Conservation (phyloP, 345 rosid genomes). For the Stellera chamaejasme region DNA sequence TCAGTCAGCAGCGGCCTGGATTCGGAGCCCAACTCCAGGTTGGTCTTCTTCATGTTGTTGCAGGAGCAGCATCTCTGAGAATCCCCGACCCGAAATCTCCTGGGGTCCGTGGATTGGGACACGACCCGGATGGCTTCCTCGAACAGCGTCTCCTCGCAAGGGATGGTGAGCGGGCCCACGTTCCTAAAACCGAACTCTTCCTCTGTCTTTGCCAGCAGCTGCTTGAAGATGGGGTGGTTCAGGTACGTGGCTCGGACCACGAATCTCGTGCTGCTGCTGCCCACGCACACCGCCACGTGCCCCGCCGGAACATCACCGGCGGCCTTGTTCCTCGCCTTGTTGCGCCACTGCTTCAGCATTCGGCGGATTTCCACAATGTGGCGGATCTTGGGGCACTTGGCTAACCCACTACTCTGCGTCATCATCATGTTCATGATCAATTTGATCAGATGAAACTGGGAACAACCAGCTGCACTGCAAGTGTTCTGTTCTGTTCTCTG, state of each 20-base stretch:
- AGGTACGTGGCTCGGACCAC: conserved; percentile 69
- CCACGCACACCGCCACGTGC: conserved; percentile 78
- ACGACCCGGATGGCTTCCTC: conserved; percentile 55
- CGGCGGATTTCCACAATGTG: conserved; percentile 72
- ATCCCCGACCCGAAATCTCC: conserved; percentile 28
- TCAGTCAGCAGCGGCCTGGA: conserved; percentile 57
- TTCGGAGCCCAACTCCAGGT: conserved; percentile 25
- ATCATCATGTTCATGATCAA: neutral
- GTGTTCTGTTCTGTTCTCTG: too few species aligned
- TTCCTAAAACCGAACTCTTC: conserved; percentile 80
- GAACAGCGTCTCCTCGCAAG: conserved; percentile 78
- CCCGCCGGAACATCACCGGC: conserved; percentile 60
- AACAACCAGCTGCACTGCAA: too few species aligned
- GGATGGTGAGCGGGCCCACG: conserved; percentile 62
- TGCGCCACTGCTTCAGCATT: conserved; percentile 73
- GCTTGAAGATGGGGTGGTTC: conserved; percentile 71
- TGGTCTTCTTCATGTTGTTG: conserved; percentile 16
- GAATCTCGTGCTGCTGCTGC: conserved; percentile 41
- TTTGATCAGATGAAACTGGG: neutral
- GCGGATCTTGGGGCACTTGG: conserved; percentile 49
- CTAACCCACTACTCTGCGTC: conserved; percentile 15
- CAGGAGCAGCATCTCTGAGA: conserved; percentile 50
- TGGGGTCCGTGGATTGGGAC: conserved; percentile 26
- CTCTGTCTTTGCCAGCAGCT: conserved; percentile 61
- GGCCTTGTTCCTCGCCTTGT: conserved; percentile 29